phyloP scores from a whole-genome alignment of 495 filamentous ascomycete species.

The Neurospora sp. region DNA sequence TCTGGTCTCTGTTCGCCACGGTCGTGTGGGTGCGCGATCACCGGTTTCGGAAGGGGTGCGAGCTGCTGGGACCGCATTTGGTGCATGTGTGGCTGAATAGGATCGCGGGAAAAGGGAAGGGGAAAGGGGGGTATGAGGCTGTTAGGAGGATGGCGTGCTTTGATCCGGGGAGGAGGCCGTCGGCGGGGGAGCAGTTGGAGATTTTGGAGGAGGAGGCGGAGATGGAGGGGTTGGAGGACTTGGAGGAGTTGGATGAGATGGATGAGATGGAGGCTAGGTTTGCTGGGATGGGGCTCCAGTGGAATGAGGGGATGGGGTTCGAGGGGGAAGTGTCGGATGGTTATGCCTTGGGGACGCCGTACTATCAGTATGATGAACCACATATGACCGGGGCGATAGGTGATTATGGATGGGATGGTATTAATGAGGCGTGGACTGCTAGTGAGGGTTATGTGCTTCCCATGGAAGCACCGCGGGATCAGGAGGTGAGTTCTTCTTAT shows the following conservation, averaged over 20 bases:
- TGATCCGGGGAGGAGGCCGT: conserved; percentile 12
- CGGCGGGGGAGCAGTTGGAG: conserved; percentile 10
- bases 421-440: neutral
- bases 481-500: neutral
- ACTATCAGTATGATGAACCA: neutral
- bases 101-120: neutral
- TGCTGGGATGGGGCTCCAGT: neutral
- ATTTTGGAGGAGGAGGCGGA: conserved; percentile 4
- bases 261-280: neutral
- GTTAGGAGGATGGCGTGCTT: conserved; percentile 15
- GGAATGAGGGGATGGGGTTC: neutral
- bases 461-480: neutral
- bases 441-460: neutral
- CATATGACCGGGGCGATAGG: neutral
- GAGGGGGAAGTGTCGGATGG: neutral
- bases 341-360: neutral
- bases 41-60: conserved; percentile 12
- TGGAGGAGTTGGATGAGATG: neutral
- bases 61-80: conserved; percentile 1
- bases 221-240: neutral
- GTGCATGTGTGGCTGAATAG: conserved; percentile 12
- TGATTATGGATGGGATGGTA: neutral
- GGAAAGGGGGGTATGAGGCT: conserved; percentile 2
- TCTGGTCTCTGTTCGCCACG: conserved; percentile 36
- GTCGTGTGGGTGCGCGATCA: conserved; percentile 22